phyloP scores from a whole-genome alignment of 768 basidiomycete species.

The Leccinum arenicola region DNA sequence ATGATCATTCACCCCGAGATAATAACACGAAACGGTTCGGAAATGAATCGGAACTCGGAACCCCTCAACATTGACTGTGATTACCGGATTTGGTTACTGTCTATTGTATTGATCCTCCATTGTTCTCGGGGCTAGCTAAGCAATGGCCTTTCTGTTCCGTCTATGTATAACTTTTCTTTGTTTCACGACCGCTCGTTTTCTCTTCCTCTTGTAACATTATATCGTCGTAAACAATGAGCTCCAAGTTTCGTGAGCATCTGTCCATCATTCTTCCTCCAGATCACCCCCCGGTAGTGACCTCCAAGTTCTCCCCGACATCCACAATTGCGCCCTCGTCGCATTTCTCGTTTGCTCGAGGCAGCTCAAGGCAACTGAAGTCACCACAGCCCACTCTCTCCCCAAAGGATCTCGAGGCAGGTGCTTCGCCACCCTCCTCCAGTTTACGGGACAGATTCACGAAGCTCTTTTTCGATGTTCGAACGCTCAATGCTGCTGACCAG shows the following conservation, averaged over 20 bases:
- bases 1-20: not conserved
- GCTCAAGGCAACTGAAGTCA: constrained; percentile 11
- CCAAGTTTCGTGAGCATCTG: constrained; percentile 32
- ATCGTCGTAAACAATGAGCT: constrained; percentile 20
- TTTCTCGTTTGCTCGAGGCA: constrained; percentile 22
- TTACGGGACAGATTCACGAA: constrained; percentile 36
- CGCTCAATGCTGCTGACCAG: constrained; percentile 23
- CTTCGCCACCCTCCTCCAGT: constrained; percentile 16
- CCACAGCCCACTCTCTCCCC: not conserved
- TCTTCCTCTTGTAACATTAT: not conserved
- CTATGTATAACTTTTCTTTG: constrained; percentile 1
- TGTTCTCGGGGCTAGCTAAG: constrained; percentile 13
- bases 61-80: not conserved
- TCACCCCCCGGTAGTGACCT: constrained; percentile 26
- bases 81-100: constrained; percentile 15
- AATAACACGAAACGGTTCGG: not conserved
- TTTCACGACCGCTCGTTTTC: constrained; percentile 11
- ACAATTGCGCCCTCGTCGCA: constrained; percentile 31
- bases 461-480: constrained; percentile 37
- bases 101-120: constrained; percentile 19
- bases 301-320: constrained; percentile 46
- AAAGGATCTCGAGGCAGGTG: constrained; percentile 28
- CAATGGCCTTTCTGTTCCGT: constrained; percentile 1
- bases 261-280: constrained; percentile 18
- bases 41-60: constrained; percentile 3